Conservation (phyloP, 305 asterid species). For the Euphrasia arctica region DNA sequence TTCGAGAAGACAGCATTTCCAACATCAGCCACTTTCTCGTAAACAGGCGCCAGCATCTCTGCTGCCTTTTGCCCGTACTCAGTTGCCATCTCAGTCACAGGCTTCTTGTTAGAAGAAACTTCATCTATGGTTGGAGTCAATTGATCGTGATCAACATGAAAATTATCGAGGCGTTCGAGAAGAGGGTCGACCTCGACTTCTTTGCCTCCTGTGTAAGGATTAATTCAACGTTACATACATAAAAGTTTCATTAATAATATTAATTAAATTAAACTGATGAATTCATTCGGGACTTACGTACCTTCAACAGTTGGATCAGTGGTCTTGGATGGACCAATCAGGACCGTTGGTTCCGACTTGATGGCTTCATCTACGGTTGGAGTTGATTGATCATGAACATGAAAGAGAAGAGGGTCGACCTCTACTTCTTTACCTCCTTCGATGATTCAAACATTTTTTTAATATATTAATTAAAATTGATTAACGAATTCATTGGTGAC, state of each 20-base stretch:
- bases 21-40: not conserved
- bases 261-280: too few species aligned
- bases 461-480: too few species aligned
- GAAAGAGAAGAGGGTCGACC: conserved; percentile 40
- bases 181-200: conserved; percentile 53
- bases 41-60: not conserved
- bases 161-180: too few species aligned
- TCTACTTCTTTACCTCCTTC: conserved; percentile 56
- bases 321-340: conserved; percentile 40
- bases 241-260: too few species aligned
- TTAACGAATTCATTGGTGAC: not conserved
- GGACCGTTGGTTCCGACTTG: conserved; percentile 12
- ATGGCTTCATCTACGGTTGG: conserved; percentile 26
- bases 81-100: not conserved
- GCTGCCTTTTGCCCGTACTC: not conserved
- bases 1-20: not conserved
- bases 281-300: conserved; percentile 15
- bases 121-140: conserved; percentile 20
- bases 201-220: too few species aligned
- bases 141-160: conserved; percentile 33
- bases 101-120: conserved; percentile 9
- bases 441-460: too few species aligned
- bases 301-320: conserved; percentile 58
- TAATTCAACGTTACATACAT: too few species aligned
- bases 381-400: conserved; percentile 27